Base-by-base conservation (phyloP, 441 rosid species). In the Euphorbia schlechtendalii region DNA sequence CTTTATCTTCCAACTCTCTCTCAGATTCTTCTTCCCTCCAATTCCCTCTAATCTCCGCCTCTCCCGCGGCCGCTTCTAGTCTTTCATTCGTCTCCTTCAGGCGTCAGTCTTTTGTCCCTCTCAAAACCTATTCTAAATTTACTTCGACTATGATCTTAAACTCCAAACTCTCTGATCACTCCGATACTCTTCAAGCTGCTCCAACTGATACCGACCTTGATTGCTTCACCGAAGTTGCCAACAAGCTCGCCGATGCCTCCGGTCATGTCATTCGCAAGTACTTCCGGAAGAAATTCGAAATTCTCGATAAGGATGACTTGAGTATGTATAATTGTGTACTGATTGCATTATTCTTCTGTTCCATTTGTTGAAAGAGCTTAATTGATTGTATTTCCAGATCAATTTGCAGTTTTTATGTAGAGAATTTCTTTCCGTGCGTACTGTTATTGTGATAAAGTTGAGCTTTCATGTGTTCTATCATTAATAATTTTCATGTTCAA, bases 231-330 rank as follows among this genome's bases (percentile, higher is more conserved):
- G 74, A 62, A 0, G 89, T 89, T 48, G 96, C 82, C n/a, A 83
- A 81, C 72, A 57, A 28, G 24, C 77, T 89, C 3, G 99, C 96
- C 22, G 92, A 90, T 64, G 96, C 99, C 32, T 86, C 97, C 21
- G 96, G 96, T 8, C 84, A 82, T 41, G 97, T 90, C 46, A 93
- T 93, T 43, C 84, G 92, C 62, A 77, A 68, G 53, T 90, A 86
- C 57, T 93, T 93, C 66, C 82, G 99, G 15, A 88, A 84, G 79
- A 88, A 84, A 65, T 78, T 93, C 63, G 96, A 90, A 36, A 84
- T 93, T 43, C 77, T 90, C 18, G 96, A 93, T 3, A 93, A 94
- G 73, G 87, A 76, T 21, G 99, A 94, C 67, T 66, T 72, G 79
- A 90, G 55, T 15, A 21, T 40, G 24, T 61, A 15, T 6, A n/a